Evolutionary conservation across 768 basidiomycete species (phyloP).

Genomic region (Mycena vulgaris): DNA sequence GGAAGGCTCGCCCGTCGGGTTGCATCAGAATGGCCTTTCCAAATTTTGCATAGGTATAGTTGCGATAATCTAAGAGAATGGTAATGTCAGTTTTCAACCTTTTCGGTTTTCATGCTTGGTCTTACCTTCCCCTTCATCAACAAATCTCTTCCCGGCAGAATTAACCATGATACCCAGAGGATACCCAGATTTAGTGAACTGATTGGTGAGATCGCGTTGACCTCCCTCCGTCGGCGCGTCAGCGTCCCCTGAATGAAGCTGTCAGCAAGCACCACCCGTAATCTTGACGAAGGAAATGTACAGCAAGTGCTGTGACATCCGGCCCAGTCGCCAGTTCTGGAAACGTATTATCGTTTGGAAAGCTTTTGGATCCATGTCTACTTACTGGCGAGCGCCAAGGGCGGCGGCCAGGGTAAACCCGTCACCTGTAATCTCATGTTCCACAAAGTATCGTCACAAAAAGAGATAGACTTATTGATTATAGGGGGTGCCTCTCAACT

Average conservation of each 20-base stretch:
- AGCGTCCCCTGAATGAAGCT: slow-evolving; percentile 70
- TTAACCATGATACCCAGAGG: slow-evolving; percentile 82
- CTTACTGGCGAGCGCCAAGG: slow-evolving; percentile 59
- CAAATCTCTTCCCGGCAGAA: slow-evolving; percentile 69
- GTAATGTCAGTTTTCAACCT: not conserved
- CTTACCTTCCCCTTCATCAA: slow-evolving; percentile 72
- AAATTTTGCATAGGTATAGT: slow-evolving; percentile 82
- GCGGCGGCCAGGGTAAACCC: slow-evolving; percentile 67
- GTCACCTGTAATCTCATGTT: slow-evolving; percentile 60
- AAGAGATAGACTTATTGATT: slow-evolving; percentile 53
- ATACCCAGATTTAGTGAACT: slow-evolving; percentile 83
- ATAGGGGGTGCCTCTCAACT: slow-evolving; percentile 82
- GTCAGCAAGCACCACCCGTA: not conserved
- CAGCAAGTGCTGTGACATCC: slow-evolving; percentile 76
- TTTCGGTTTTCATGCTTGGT: not conserved
- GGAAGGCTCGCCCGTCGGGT: slow-evolving; percentile 73
- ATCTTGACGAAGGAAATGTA: not conserved
- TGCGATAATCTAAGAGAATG: slow-evolving; percentile 66
- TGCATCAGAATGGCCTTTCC: slow-evolving; percentile 73
- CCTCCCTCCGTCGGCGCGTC: slow-evolving; percentile 67
- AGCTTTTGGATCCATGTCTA: not conserved
- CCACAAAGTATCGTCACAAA: not conserved
- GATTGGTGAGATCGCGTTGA: slow-evolving; percentile 73
- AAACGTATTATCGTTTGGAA: not conserved
- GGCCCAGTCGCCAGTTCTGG: slow-evolving; percentile 73